Evolutionary conservation across 2,329 filamentous ascomycete species (phyloP), one percentile per base, ranked within the genome.

Genomic region (Paraphaeosphaeria sporulosa): DNA sequence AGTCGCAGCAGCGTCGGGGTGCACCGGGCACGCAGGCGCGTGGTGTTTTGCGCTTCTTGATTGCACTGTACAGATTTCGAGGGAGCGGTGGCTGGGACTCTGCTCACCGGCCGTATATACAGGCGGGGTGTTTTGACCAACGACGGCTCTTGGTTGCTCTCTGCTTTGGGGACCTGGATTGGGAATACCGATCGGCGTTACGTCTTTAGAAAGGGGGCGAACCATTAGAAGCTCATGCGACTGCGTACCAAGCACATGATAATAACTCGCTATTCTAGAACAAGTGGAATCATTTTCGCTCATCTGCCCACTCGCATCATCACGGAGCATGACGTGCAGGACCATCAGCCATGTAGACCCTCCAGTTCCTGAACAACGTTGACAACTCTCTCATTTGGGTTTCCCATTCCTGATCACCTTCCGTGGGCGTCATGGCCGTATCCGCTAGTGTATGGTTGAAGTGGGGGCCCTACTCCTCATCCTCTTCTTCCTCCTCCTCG

Each of bases 401-500:
- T 15, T 19, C 38, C 15, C 38, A 40, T 2, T 5, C 38, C 15
- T 3, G 38, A 32, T 32, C 30, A 32, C 25, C 25, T 38, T 13
- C 36, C 36, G 17, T 38, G 5, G 38, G n/a, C 17, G 17, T 4
- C 38, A 40, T 3, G 3, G 7, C 15, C 4, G n/a, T 40, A 15
- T n/a, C 38, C 38, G 17, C 38, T n/a, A 40, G 38, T 3, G 38
- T 40, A n/a, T n/a, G 38, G n/a, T 40, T 3, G 17, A 17, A 40
- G 15, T 40, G 13, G 15, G 38, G 19, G 13, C 27, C 30, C 1
- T 72, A 68, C 2, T 72, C 70, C 0, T 70, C 70, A 0, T 70
- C 69, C 0, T 73, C 70, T 0, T 70, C 70, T 1, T 72, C 70
- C 38, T 58, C 53, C 15, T 60, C 66, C 2, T 62, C 63, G 8